Conservation (phyloP, 305 asterid genomes). For the Plantago coronopus region DNA sequence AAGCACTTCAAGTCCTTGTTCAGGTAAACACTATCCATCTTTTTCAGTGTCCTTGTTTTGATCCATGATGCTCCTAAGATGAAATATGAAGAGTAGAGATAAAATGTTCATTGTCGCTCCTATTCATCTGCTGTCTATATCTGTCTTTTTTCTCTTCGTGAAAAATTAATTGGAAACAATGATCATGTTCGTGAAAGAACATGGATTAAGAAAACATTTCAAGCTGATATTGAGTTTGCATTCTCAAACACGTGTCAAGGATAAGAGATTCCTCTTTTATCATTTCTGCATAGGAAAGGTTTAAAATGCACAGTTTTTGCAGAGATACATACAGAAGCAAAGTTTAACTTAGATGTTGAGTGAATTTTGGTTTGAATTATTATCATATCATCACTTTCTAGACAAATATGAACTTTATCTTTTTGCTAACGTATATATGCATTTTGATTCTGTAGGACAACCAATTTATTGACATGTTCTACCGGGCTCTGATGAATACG, state of each 20-base stretch:
- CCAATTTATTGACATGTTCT: conserved; percentile 75
- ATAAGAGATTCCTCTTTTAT: too few relatives aligned
- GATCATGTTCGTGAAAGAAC: conserved; percentile 7
- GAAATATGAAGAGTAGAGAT: neutral
- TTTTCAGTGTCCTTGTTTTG: conserved; percentile 2
- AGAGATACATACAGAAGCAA: too few relatives aligned
- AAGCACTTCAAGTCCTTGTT: conserved; percentile 62
- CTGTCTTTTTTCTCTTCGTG: neutral
- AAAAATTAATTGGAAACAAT: neutral
- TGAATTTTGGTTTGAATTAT: too few relatives aligned
- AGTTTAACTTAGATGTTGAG: too few relatives aligned
- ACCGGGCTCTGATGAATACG: conserved; percentile 60
- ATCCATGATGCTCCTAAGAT: conserved; percentile 8
- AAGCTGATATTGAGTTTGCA: neutral
- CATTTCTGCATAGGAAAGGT: too few relatives aligned
- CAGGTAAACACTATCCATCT: conserved; percentile 45
- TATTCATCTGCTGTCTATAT: neutral
- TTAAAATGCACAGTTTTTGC: too few relatives aligned
- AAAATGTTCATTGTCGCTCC: neutral
- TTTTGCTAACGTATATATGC: neutral
- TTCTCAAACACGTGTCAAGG: neutral
- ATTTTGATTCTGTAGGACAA: conserved; percentile 45
- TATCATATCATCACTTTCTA: too few relatives aligned
- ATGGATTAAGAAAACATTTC: neutral
- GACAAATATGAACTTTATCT: neutral